phyloP scores from a whole-genome alignment of 805 yeast species.

The Saccharomycodes ludwigii region DNA sequence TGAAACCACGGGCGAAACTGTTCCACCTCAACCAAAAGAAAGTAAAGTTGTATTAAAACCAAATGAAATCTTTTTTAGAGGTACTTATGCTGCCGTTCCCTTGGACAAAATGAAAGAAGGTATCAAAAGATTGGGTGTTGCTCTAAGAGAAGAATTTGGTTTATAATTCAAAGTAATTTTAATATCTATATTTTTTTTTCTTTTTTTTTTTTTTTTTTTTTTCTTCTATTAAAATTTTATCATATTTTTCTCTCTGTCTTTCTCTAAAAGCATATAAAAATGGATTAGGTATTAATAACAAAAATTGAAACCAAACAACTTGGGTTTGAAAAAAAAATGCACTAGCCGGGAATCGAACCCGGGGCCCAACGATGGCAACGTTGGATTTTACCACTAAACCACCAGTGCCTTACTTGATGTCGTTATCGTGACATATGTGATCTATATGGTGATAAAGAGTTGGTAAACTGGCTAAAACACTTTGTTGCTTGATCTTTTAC shows the following conservation, averaged over 20 bases:
- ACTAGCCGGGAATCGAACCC: slow-evolving; percentile 24
- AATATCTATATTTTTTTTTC: too few species aligned
- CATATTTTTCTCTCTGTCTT: too few species aligned
- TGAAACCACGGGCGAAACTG: slow-evolving; percentile 40
- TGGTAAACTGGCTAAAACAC: too few species aligned
- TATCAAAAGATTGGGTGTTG: slow-evolving; percentile 54
- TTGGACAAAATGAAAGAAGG: slow-evolving; percentile 50
- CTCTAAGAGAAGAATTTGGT: slow-evolving; percentile 42
- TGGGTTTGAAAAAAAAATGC: slow-evolving; percentile 7
- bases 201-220: too few species aligned
- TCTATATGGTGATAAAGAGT: too few species aligned
- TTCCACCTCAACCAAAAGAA: slow-evolving; percentile 43
- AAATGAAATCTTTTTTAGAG: slow-evolving; percentile 60
- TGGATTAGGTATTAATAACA: too few species aligned
- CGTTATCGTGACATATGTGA: too few species aligned
- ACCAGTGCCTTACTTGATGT: too few species aligned
- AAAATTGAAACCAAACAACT: too few species aligned
- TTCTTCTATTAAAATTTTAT: too few species aligned
- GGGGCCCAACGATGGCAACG: slow-evolving; percentile 28
- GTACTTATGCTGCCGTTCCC: slow-evolving; percentile 80
- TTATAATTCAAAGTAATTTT: slow-evolving; percentile 8
- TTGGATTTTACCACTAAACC: slow-evolving; percentile 26
- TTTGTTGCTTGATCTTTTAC: too few species aligned
- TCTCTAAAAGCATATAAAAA: too few species aligned
- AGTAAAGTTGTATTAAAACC: slow-evolving; percentile 30